A percentile compares a stretch with the other conserved stretches of the same genome.
These are phyloP conservation scores for Flaveria trinervia DNA, from an alignment of 129 eudicot species.

Conservation along the genomic window DNA sequence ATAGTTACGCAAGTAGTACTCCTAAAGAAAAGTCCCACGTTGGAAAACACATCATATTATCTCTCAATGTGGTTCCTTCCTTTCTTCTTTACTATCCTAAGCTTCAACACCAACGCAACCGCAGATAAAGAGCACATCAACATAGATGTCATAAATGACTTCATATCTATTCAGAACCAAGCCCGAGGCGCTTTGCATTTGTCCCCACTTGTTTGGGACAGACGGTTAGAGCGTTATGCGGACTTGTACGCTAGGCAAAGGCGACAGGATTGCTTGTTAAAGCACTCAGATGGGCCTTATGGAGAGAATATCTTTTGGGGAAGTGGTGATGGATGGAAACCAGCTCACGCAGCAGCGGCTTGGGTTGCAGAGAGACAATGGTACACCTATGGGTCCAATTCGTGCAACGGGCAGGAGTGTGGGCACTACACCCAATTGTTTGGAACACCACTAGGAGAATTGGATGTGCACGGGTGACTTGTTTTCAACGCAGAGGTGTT, in stretches of 20 bases:
- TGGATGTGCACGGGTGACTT: constrained; percentile 71
- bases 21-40: constrained; percentile 13
- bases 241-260: constrained; percentile 55
- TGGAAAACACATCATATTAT: constrained; percentile 25
- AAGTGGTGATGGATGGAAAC: constrained; percentile 62
- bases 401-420: constrained; percentile 56
- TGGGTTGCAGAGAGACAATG: constrained; percentile 66
- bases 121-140: neutral
- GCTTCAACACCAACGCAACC: constrained; percentile 34
- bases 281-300: constrained; percentile 74
- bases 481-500: constrained; percentile 55
- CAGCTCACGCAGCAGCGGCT: constrained; percentile 60
- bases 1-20: constrained; percentile 10
- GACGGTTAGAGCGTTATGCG: constrained; percentile 52
- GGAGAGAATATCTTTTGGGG: constrained; percentile 88
- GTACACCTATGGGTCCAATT: constrained; percentile 54
- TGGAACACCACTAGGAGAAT: constrained; percentile 58
- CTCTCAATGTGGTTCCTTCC: constrained; percentile 31
- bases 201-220: constrained; percentile 66
- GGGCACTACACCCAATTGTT: constrained; percentile 86
- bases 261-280: constrained; percentile 52
- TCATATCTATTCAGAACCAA: constrained; percentile 53
- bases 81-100: constrained; percentile 19
- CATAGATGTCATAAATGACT: constrained; percentile 31
- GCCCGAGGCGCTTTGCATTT: constrained; percentile 50